Evolutionary conservation across 2,329 filamentous ascomycete genomes (phyloP).

Genomic region (Pseudogymnoascus sp.): DNA sequence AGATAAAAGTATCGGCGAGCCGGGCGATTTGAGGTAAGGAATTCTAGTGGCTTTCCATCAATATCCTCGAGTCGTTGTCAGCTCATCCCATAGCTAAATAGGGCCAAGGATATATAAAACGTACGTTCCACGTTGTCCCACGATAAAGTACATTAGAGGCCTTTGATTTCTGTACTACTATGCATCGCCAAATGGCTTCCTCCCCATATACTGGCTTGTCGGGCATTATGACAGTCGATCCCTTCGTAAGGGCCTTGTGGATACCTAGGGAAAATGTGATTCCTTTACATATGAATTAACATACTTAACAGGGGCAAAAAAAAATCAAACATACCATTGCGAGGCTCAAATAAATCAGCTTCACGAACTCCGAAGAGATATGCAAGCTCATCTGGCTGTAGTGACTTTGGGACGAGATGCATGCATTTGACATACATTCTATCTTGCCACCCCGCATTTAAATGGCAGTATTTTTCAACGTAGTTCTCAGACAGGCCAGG

Average conservation of each 20-base stretch:
- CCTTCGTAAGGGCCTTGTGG: constrained; percentile 6
- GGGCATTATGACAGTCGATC: constrained; percentile 10
- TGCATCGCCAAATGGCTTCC: constrained; percentile 11
- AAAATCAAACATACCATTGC: constrained; percentile 10
- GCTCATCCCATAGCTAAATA: not conserved
- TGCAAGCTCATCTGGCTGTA: constrained; percentile 12
- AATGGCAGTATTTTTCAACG: constrained; percentile 12
- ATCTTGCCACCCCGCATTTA: constrained; percentile 7
- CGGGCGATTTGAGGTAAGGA: constrained; percentile 12
- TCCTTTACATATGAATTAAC: constrained; percentile 10
- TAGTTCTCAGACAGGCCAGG: not conserved
- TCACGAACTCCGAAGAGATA: constrained; percentile 15
- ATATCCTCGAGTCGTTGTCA: constrained; percentile 12
- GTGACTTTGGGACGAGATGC: constrained; percentile 12
- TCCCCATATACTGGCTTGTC: constrained; percentile 9
- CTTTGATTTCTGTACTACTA: constrained; percentile 8
- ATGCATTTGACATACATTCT: constrained; percentile 6
- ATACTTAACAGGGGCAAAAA: constrained; percentile 7
- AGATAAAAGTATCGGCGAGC: constrained; percentile 13
- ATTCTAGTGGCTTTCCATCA: constrained; percentile 10
- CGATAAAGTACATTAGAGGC: not conserved
- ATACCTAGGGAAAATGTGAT: constrained; percentile 9
- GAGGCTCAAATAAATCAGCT: constrained; percentile 10
- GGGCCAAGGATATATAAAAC: constrained; percentile 4
- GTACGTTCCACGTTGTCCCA: constrained; percentile 7